Conservation (phyloP, 352 stramenopile genomes). For the Elongisporangium prolatum region DNA sequence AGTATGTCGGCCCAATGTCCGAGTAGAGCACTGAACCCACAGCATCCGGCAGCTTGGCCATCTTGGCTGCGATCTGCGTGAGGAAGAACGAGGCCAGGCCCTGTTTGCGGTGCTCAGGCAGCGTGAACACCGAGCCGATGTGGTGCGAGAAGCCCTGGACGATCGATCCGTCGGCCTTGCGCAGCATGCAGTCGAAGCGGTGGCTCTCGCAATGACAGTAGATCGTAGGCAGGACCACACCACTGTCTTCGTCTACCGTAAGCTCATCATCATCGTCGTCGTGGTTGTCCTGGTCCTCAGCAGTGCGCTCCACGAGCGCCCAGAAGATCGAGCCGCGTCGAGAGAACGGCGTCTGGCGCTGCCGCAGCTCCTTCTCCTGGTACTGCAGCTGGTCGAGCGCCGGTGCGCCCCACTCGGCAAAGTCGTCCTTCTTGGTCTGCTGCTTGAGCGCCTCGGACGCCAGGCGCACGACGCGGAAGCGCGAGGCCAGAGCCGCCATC, state of each 20-base stretch:
- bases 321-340: conserved; percentile 45
- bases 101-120: conserved; percentile 30
- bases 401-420: conserved; percentile 37
- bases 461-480: conserved; percentile 49
- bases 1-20: conserved; percentile 47
- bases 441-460: conserved; percentile 42
- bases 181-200: conserved; percentile 37
- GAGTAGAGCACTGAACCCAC: conserved; percentile 45
- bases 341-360: conserved; percentile 40
- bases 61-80: conserved; percentile 16
- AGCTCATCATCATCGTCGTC: conserved; percentile 9
- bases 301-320: conserved; percentile 33
- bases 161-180: conserved; percentile 19
- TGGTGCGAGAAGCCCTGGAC: conserved; percentile 38
- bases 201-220: conserved; percentile 50
- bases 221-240: conserved; percentile 22
- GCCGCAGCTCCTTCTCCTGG: conserved; percentile 32
- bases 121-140: conserved; percentile 54
- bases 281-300: conserved; percentile 8
- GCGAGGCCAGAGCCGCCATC: conserved; percentile 7
- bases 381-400: conserved; percentile 32
- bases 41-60: conserved; percentile 18
- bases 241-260: conserved; percentile 3
- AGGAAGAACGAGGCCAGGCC: conserved; percentile 45
- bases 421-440: conserved; percentile 56